Percentiles rank a stretch among this genome's conserved stretches.
These are phyloP conservation scores for Iberis pinnata DNA, from an alignment of 345 rosid genomes.

Conservation along the genomic window DNA sequence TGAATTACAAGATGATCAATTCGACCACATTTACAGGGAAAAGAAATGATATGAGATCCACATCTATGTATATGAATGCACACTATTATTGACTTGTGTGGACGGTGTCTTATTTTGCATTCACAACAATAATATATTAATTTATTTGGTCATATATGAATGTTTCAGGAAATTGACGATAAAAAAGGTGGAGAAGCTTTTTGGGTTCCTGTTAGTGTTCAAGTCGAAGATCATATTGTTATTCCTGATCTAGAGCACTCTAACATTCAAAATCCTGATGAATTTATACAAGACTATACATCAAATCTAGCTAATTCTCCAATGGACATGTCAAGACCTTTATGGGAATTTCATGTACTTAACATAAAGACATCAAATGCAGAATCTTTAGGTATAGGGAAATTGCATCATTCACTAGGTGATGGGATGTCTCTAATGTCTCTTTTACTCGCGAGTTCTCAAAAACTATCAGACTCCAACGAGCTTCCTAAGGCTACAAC, in stretches of 20 bases:
- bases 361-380: constrained; percentile 12
- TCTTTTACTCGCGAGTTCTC: constrained; percentile 29
- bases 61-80: not conserved
- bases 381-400: not conserved
- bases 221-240: constrained; percentile 23
- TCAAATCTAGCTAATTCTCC: constrained; percentile 42
- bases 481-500: constrained; percentile 43
- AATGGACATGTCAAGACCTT: constrained; percentile 47
- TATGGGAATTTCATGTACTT: constrained; percentile 68
- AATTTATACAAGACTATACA: constrained; percentile 49
- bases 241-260: constrained; percentile 27
- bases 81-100: no score
- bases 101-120: no score
- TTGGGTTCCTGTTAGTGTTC: constrained; percentile 26
- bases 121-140: no score
- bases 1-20: no score
- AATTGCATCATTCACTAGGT: constrained; percentile 3
- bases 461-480: constrained; percentile 42
- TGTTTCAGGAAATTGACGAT: constrained; percentile 13
- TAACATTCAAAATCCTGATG: constrained; percentile 37
- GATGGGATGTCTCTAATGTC: constrained; percentile 14
- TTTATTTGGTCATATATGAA: constrained; percentile 24
- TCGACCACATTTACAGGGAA: no score
- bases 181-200: constrained; percentile 39
- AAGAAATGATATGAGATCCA: no score